Evolutionary conservation across 2,329 filamentous ascomycete species (phyloP).

Genomic region (Reticulascus tulasneorum): DNA sequence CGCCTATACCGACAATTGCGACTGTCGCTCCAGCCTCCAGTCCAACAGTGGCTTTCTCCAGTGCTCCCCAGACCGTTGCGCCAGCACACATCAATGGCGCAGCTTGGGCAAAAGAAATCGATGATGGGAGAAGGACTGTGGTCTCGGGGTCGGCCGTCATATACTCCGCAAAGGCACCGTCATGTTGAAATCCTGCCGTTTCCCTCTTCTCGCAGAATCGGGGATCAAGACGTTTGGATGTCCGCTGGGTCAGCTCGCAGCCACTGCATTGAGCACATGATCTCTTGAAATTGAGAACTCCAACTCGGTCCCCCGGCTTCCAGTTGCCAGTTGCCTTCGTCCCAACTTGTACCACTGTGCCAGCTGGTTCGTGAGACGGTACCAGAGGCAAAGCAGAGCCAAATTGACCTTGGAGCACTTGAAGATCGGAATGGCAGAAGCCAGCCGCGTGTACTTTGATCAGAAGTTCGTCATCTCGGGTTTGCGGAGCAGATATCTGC

Average conservation of each 20-base stretch:
- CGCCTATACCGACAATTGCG: conserved; percentile 29
- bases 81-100: conserved; percentile 33
- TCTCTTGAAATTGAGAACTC: conserved; percentile 30
- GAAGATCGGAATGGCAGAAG: conserved; percentile 33
- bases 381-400: conserved; percentile 22
- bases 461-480: conserved; percentile 24
- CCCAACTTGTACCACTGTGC: conserved; percentile 25
- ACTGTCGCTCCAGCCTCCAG: conserved; percentile 20
- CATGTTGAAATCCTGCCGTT: conserved; percentile 28
- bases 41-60: conserved; percentile 23
- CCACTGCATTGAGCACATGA: conserved; percentile 24
- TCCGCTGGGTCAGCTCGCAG: conserved; percentile 18
- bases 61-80: conserved; percentile 28
- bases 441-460: conserved; percentile 28
- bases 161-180: conserved; percentile 31
- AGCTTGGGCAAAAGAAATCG: conserved; percentile 27
- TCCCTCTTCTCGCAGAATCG: conserved; percentile 26
- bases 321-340: conserved; percentile 15
- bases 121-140: conserved; percentile 21
- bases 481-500: conserved; percentile 15
- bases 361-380: conserved; percentile 32
- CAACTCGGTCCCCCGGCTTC: conserved; percentile 30
- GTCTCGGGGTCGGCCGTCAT: conserved; percentile 25
- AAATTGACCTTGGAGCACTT: conserved; percentile 29
- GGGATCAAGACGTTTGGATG: conserved; percentile 18